phyloP scores from a whole-genome alignment of 169 alveolate genomes.

The Ichthyophthirius multifiliis region DNA sequence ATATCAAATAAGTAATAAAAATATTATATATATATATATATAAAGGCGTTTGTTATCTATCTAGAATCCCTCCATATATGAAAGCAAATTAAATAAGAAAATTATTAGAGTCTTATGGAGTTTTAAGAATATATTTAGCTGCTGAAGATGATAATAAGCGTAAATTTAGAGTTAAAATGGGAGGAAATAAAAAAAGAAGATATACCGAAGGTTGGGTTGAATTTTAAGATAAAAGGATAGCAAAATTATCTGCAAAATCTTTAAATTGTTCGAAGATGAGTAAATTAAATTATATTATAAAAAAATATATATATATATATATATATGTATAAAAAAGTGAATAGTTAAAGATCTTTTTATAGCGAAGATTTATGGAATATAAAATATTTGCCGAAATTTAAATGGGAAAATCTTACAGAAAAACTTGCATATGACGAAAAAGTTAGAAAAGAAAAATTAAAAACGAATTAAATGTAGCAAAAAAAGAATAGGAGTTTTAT shows the following conservation, averaged over 20 bases:
- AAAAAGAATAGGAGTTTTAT: conserved; percentile 63
- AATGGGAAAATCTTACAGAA: conserved; percentile 80
- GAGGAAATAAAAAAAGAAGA: conserved; percentile 69
- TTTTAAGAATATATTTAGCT: conserved; percentile 71
- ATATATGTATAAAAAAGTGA: neutral
- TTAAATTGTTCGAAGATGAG: conserved; percentile 77
- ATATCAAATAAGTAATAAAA: neutral
- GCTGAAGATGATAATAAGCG: conserved; percentile 48
- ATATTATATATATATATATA: neutral
- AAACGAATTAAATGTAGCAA: conserved; percentile 54
- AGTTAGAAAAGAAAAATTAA: conserved; percentile 62
- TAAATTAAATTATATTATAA: conserved; percentile 39
- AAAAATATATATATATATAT: neutral
- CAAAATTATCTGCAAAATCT: conserved; percentile 68
- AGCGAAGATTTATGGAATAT: conserved; percentile 81
- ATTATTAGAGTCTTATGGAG: conserved; percentile 48
- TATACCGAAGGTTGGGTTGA: conserved; percentile 88
- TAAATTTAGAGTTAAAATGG: conserved; percentile 50
- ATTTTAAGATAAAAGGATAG: conserved; percentile 71
- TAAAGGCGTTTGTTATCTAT: conserved; percentile 70
- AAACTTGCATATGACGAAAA: conserved; percentile 70
- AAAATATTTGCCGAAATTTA: conserved; percentile 75
- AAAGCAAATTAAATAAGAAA: conserved; percentile 54
- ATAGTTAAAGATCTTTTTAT: conserved; percentile 11
- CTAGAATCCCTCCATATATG: conserved; percentile 82